Base-by-base conservation (phyloP, 2,329 filamentous ascomycete genomes). In the Claviceps africana region DNA sequence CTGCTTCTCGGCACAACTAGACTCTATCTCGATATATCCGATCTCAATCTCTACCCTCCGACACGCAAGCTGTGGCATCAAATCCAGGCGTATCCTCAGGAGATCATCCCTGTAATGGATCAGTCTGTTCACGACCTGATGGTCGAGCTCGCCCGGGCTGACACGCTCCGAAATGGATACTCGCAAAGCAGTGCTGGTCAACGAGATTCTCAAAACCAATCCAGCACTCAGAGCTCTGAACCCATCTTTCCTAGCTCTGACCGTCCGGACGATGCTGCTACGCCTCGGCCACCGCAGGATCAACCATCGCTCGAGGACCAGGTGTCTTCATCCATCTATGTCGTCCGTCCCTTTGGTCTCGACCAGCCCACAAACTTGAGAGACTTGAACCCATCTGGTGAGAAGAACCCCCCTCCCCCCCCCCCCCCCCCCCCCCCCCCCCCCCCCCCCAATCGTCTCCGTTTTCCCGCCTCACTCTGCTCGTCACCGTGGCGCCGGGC, bases 41-140 rank as follows among this genome's bases (percentile, higher is more conserved):
- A 98, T 60, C 75, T 98, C 54, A 95, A 94, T 65, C 78, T 90
- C 13, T 98, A 96, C 64, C 93, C 94, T 3, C 83, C 88, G 1
- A 97, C 93, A 0, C 76, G 85, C 60, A 97, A 97, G 70, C 74
- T 98, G 52, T 97, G 89, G 87, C 87, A 97, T 65, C 94, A 98
- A 67, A 75, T 94, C 53, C 88, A 95, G 65, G 84, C 86, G 15
- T 98, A 96, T 63, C 93, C 93, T 0, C 89, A 93, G 63, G 93
- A 98, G 75, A 90, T 98, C 51, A 86, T 98, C 45, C 90, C 91
- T 2, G 77, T 97, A 47, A 95, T 98, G 85, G 94, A 98, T 76
- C 88, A 95, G 67, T 83, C 83, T 6, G 81, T 96, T 49, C 94
- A 95, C 64, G 91, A 98, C 69, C 76, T 88, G 51, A 95, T 97